Conservation (phyloP, 495 filamentous ascomycete genomes). For the Bacidia rubella region DNA sequence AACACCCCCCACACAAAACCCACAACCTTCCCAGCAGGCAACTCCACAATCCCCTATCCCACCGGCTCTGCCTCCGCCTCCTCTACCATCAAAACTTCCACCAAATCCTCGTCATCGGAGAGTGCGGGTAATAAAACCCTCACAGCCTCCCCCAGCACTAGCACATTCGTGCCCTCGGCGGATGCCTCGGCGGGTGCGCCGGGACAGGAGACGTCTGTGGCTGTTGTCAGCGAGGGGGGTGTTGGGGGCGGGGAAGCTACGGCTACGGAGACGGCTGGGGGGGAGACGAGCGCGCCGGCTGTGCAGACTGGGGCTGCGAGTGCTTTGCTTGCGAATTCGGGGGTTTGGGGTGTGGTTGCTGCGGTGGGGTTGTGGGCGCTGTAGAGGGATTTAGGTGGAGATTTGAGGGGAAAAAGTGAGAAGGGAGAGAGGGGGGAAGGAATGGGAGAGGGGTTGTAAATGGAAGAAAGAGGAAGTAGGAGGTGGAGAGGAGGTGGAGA, state of each 20-base stretch:
- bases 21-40: not conserved
- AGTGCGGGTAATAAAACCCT: slow-evolving; percentile 14
- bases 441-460: not conserved
- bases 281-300: not conserved
- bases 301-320: not conserved
- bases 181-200: not conserved
- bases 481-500: not conserved
- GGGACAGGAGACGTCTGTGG: not conserved
- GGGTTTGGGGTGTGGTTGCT: not conserved
- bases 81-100: not conserved
- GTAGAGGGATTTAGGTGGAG: not conserved
- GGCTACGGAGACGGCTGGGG: not conserved
- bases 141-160: slow-evolving; percentile 18
- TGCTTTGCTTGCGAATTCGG: not conserved
- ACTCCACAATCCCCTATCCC: slow-evolving; percentile 6
- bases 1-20: not conserved
- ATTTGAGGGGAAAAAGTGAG: not conserved
- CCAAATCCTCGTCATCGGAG: slow-evolving; percentile 16
- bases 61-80: slow-evolving; percentile 9
- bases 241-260: not conserved
- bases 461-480: not conserved
- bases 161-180: slow-evolving; percentile 10
- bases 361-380: not conserved
- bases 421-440: not conserved
- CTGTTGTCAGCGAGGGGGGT: not conserved